Percentiles rank a stretch among this genome's conserved stretches.
These are phyloP conservation scores for Russula sp. DNA, from an alignment of 768 basidiomycete species.

Conservation along the genomic window DNA sequence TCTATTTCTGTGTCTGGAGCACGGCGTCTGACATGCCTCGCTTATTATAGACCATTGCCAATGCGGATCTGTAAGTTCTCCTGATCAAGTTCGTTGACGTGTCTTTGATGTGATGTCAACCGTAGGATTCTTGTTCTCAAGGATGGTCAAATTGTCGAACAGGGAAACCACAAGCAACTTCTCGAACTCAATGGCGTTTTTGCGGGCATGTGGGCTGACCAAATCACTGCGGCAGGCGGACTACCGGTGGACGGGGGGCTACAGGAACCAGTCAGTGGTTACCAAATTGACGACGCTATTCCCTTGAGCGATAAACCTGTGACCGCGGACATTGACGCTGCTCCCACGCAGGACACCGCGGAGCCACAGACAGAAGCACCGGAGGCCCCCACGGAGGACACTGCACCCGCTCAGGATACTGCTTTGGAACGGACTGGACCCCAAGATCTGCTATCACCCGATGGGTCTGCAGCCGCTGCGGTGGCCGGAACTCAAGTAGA, in stretches of 20 bases:
- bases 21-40: conserved; percentile 19
- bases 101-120: conserved; percentile 35
- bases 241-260: conserved; percentile 41
- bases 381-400: conserved; percentile 25
- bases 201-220: conserved; percentile 86
- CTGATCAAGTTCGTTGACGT: conserved; percentile 11
- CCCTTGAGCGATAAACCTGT: conserved; percentile 18
- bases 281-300: conserved; percentile 41
- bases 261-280: conserved; percentile 46
- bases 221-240: conserved; percentile 64
- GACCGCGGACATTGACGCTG: conserved; percentile 19
- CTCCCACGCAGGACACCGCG: conserved; percentile 25
- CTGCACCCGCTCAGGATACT: conserved; percentile 24
- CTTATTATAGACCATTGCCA: conserved; percentile 48
- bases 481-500: conserved; percentile 35
- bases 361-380: conserved; percentile 24
- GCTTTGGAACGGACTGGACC: conserved; percentile 8
- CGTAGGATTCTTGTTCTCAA: conserved; percentile 79
- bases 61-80: conserved; percentile 47
- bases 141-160: conserved; percentile 84
- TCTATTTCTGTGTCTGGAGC: conserved; percentile 14
- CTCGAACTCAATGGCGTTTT: conserved; percentile 69
- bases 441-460: neutral
- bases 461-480: conserved; percentile 27
- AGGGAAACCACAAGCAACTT: conserved; percentile 75